These are phyloP conservation scores for Cladobotryum mycophilum DNA, from an alignment of 2,329 filamentous ascomycete genomes.

Conservation along the genomic window DNA sequence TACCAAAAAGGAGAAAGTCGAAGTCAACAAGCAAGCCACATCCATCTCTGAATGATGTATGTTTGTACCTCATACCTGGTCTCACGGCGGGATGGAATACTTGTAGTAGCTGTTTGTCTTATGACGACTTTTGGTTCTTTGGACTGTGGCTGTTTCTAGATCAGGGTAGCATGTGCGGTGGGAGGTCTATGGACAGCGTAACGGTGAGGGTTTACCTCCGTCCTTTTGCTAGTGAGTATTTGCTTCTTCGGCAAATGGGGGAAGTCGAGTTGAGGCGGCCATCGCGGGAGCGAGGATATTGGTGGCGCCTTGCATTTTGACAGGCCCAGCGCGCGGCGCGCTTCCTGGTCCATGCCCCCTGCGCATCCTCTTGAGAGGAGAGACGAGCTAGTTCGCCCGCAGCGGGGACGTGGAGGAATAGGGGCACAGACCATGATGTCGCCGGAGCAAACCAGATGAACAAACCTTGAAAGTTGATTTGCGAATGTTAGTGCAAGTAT, in stretches of 20 bases:
- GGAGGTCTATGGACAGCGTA: not conserved
- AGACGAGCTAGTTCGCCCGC: slow-evolving; percentile 9
- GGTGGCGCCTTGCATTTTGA: slow-evolving; percentile 9
- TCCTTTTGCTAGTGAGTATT: not conserved
- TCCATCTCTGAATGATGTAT: too few species aligned
- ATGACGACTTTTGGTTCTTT: not conserved
- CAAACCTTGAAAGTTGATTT: slow-evolving; percentile 4
- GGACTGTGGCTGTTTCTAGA: slow-evolving; percentile 4
- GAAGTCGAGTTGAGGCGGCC: slow-evolving; percentile 3
- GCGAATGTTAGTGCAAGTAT: not conserved
- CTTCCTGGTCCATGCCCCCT: slow-evolving; percentile 7
- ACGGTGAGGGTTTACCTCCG: slow-evolving; percentile 3
- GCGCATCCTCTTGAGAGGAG: not conserved
- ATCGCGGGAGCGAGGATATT: slow-evolving; percentile 9
- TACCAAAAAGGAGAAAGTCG: too few species aligned
- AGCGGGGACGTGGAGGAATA: slow-evolving; percentile 6
- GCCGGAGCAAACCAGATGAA: not conserved
- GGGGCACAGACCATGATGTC: slow-evolving; percentile 6
- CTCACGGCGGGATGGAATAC: too few species aligned
- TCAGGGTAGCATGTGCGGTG: slow-evolving; percentile 5
- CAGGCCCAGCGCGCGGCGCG: slow-evolving; percentile 7
- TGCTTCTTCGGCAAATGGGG: slow-evolving; percentile 3
- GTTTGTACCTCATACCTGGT: too few species aligned
- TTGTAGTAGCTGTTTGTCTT: too few species aligned
- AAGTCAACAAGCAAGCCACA: too few species aligned